Evolutionary conservation across 306 rosid genomes (phyloP).

Genomic region (Corylus americana): DNA sequence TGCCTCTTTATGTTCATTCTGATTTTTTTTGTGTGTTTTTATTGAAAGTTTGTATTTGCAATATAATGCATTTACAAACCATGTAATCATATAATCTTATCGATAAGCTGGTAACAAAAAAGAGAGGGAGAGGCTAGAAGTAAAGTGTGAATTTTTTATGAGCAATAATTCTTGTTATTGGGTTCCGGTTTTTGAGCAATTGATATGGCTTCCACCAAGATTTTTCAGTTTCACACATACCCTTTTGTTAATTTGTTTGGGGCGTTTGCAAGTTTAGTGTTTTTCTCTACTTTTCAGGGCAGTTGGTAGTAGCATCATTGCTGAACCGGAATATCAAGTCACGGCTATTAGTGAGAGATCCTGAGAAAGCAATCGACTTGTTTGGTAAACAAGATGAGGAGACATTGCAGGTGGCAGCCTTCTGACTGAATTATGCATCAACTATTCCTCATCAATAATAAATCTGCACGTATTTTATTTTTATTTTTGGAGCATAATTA

Average conservation of each 20-base stretch:
- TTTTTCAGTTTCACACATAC: neutral
- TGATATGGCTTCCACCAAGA: neutral
- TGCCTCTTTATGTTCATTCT: neutral
- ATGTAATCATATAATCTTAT: neutral
- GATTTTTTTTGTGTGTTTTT: neutral
- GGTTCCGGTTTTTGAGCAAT: neutral
- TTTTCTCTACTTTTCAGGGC: conserved; percentile 60
- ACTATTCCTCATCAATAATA: neutral
- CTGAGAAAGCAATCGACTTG: conserved; percentile 66
- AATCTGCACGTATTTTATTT: neutral
- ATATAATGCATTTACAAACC: neutral
- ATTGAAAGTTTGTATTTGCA: neutral
- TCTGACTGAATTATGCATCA: neutral
- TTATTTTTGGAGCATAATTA: neutral
- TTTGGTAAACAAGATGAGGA: conserved; percentile 78
- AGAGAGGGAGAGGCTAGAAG: neutral
- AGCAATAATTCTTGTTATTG: neutral
- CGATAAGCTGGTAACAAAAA: neutral
- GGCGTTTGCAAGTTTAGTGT: conserved; percentile 15
- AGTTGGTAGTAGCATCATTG: conserved; percentile 83
- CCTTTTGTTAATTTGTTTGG: conserved; percentile 23
- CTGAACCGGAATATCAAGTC: conserved; percentile 68
- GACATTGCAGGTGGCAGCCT: conserved; percentile 54
- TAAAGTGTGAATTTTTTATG: neutral
- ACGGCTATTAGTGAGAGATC: conserved; percentile 71